phyloP scores from a whole-genome alignment of 495 filamentous ascomycete species.

The Xylaria telfairii region DNA sequence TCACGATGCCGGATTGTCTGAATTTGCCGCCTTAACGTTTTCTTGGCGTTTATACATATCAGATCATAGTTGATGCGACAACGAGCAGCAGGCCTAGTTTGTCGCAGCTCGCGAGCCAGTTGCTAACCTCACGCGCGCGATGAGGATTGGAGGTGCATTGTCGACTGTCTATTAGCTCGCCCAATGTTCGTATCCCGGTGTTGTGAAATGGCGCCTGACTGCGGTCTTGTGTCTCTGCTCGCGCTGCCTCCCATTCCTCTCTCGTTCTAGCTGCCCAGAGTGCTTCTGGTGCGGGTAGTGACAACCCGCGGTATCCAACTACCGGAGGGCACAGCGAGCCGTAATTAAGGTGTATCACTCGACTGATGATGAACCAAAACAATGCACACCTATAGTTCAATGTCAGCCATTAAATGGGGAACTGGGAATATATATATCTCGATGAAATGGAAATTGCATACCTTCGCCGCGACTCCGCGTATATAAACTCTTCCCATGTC shows the following conservation, averaged over 20 bases:
- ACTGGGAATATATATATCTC: background rate
- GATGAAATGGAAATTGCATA: background rate
- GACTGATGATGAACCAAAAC: conserved; percentile 35
- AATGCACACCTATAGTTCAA: conserved; percentile 24
- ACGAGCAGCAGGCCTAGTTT: conserved; percentile 32
- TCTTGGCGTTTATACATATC: background rate
- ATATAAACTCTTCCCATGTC: conserved; percentile 36
- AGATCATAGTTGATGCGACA: conserved; percentile 36
- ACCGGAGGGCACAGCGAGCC: conserved; percentile 29
- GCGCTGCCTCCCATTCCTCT: conserved; percentile 29
- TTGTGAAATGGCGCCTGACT: background rate
- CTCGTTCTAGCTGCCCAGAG: conserved; percentile 34
- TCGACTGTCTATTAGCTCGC: conserved; percentile 33
- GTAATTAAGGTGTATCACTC: conserved; percentile 34
- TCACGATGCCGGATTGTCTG: background rate
- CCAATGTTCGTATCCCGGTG: conserved; percentile 26
- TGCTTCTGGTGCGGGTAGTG: conserved; percentile 29
- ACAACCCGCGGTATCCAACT: conserved; percentile 28
- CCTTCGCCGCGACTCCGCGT: conserved; percentile 33
- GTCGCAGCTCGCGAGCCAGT: conserved; percentile 35
- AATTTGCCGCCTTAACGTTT: background rate
- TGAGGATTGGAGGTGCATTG: conserved; percentile 22
- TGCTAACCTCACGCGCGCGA: conserved; percentile 26
- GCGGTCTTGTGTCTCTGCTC: conserved; percentile 1
- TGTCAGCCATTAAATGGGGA: background rate